Evolutionary conservation across 2,329 filamentous ascomycete species (phyloP).

Genomic region (Alternaria infectoria): DNA sequence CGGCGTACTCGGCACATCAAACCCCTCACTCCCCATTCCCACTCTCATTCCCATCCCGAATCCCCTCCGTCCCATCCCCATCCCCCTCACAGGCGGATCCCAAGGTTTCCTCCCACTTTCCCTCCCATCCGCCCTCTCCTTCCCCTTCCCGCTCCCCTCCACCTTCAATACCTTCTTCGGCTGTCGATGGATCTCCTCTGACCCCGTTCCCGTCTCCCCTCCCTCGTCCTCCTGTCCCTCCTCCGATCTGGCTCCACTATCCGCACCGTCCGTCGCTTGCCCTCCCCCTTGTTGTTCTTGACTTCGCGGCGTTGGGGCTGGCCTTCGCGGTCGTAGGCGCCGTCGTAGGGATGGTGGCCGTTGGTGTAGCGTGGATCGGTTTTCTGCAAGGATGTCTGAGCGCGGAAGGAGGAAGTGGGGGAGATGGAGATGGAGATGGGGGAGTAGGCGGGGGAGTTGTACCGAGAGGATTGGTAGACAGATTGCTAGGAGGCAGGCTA

Average conservation of each 20-base stretch:
- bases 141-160: not conserved
- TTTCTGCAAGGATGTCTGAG: constrained; percentile 15
- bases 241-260: constrained; percentile 7
- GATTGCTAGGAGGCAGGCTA: constrained; percentile 27
- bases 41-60: not conserved
- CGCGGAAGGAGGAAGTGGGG: no score
- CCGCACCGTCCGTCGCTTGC: constrained; percentile 10
- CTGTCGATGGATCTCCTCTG: not conserved
- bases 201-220: not conserved
- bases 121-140: not conserved
- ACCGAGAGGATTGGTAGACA: constrained; percentile 32
- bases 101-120: constrained; percentile 27
- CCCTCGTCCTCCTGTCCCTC: not conserved
- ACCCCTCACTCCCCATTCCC: not conserved
- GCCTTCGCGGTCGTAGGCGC: constrained; percentile 2
- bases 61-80: not conserved
- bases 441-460: constrained; percentile 22
- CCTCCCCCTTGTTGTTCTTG: not conserved
- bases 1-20: not conserved
- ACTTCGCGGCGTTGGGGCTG: not conserved
- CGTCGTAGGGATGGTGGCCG: constrained; percentile 12
- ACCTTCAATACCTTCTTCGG: not conserved
- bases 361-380: constrained; percentile 20
- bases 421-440: not conserved
- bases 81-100: constrained; percentile 29